Base-by-base conservation (phyloP, 805 yeast genomes). In the Cyberlindnera bimundalis region DNA sequence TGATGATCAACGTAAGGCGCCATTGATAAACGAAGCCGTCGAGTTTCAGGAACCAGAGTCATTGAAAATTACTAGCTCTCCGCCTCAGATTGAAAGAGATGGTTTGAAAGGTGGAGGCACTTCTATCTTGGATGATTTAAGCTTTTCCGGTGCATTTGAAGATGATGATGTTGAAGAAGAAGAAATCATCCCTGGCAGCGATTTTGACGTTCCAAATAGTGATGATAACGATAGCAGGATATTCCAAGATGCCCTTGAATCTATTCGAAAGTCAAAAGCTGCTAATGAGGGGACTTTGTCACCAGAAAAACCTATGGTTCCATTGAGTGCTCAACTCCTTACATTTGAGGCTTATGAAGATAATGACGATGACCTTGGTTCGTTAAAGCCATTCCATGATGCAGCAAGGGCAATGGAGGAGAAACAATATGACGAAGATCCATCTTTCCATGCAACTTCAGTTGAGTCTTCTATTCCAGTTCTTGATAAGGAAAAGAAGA, bases 341-440 rank as follows among this genome's bases (percentile, higher is more conserved):
- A 37, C 34, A 2, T 45, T 49, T 28, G 42, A 45, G 17, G 53
- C 50, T 1, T 47, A 31, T 33, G 55, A 50, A 20, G 47, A 43
- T 19, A 30, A 37, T 13, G 36, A 35, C 14, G 41, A 36, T 24
- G 43, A 35, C 14, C 6, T 29, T 26, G 28, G 34, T n/a, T 37
- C 29, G 9, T 17, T 18, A 20, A 13, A 15, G 8, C 42, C 42
- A 4, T 11, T 31, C 2, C 18, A 42, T 5, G 41, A 40, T 14
- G 55, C 50, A 3, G 34, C 24, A 6, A 27, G 26, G 6, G 51
- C 43, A 3, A 47, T 48, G 51, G 51, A n/a, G n/a, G n/a, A 52
- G 2, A 48, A 45, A 23, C 50, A 46, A 25, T 47, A 40, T 27
- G 47, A 48, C 2, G 37, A 50, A 1, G 57, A 54, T 35, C 39